A percentile compares a stretch with the other conserved stretches of the same genome.
phyloP scores from a whole-genome alignment of 2,329 filamentous ascomycete genomes.

The Phialophora macrospora region DNA sequence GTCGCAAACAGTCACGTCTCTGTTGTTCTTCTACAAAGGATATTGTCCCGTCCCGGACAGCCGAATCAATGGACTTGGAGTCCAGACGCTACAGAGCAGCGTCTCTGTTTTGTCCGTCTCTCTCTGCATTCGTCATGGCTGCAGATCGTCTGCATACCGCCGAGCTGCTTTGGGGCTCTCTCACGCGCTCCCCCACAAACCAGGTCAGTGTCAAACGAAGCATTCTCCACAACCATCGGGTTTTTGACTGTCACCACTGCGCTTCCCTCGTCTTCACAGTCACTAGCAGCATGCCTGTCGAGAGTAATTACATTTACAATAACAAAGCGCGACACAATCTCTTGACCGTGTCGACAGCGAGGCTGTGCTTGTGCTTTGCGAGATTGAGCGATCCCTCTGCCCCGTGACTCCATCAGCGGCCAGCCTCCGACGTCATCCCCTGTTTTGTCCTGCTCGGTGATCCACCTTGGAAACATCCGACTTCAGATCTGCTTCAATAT shows the following conservation, averaged over 20 bases:
- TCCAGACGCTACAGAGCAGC: not conserved
- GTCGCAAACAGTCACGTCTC: not conserved
- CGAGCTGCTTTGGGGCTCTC: too few species aligned
- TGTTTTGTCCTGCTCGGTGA: not conserved
- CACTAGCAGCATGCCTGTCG: not conserved
- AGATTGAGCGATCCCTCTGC: conserved; percentile 2
- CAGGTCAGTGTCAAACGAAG: not conserved
- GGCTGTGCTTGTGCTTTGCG: conserved; percentile 4
- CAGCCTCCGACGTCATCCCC: conserved; percentile 5
- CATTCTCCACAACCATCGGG: not conserved
- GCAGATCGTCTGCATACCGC: not conserved
- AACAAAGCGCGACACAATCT: conserved; percentile 2
- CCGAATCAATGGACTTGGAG: not conserved
- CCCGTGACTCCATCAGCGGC: not conserved
- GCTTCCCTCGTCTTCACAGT: not conserved
- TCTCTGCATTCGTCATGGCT: too few species aligned
- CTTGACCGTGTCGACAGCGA: not conserved
- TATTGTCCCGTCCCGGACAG: too few species aligned
- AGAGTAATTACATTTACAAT: not conserved
- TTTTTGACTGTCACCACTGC: not conserved
- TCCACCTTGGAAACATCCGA: conserved; percentile 4
- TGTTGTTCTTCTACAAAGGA: not conserved
- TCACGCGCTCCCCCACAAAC: not conserved
- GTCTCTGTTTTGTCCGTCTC: too few species aligned
- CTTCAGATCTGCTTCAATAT: conserved; percentile 7